These are phyloP conservation scores for Cardamine resedifolia DNA, from an alignment of 345 rosid genomes.

Conservation along the genomic window DNA sequence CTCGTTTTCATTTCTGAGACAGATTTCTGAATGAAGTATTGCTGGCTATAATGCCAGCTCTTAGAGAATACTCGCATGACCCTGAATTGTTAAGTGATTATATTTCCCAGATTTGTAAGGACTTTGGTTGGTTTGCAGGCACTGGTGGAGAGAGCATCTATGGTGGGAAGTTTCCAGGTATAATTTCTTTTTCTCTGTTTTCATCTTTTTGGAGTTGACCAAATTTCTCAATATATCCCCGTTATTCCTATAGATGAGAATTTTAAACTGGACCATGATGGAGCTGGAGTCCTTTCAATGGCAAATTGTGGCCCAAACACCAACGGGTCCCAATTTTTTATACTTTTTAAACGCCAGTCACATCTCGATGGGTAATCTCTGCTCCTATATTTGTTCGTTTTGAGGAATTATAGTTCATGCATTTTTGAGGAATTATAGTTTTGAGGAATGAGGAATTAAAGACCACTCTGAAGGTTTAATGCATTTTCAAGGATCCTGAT, in stretches of 20 bases:
- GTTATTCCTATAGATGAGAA: constrained; percentile 71
- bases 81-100: constrained; percentile 43
- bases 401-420: neutral
- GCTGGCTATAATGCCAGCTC: too few relatives aligned
- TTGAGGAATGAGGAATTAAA: too few relatives aligned
- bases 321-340: constrained; percentile 95
- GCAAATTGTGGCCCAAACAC: constrained; percentile 93
- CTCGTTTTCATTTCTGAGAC: too few relatives aligned
- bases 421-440: too few relatives aligned
- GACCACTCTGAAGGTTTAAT: neutral
- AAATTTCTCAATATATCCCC: neutral
- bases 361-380: constrained; percentile 91
- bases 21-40: too few relatives aligned
- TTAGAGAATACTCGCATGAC: too few relatives aligned
- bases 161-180: constrained; percentile 96
- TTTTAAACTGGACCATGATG: constrained; percentile 73
- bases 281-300: constrained; percentile 90
- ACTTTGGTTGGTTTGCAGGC: constrained; percentile 86
- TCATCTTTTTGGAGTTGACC: neutral
- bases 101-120: constrained; percentile 56
- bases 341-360: constrained; percentile 74
- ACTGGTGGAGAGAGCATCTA: constrained; percentile 99
- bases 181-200: constrained; percentile 20
- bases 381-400: constrained; percentile 20
- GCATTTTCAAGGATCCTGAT: constrained; percentile 20